A percentile compares a stretch with the other conserved stretches of the same genome.
Conservation (phyloP, 345 rosid genomes). For the Garcia nutans region DNA sequence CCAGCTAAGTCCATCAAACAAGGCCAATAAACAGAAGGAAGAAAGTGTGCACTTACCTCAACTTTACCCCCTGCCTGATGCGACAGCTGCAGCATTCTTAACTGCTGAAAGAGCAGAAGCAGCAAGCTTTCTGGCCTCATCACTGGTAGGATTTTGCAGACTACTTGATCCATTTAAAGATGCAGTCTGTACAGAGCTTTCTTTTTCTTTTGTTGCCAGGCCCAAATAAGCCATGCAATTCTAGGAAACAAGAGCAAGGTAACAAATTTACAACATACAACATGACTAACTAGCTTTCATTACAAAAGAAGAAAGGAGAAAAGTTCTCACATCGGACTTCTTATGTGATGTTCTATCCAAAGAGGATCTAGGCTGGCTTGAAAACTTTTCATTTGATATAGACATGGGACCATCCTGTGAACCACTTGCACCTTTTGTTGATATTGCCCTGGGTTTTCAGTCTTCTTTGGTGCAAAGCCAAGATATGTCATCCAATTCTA, state of each 20-base stretch:
- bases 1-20: not conserved
- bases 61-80: conserved; percentile 68
- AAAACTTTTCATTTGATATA: conserved; percentile 19
- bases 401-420: conserved; percentile 7
- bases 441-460: not conserved
- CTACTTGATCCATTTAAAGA: conserved; percentile 16
- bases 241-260: conserved; percentile 24
- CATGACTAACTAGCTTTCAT: not conserved
- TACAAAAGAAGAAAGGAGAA: not conserved
- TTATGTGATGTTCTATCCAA: conserved; percentile 23
- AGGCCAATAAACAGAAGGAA: conserved; percentile 3
- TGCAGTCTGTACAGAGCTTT: conserved; percentile 12
- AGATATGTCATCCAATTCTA: conserved; percentile 45
- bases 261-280: not conserved
- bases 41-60: conserved; percentile 49
- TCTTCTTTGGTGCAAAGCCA: conserved; percentile 19
- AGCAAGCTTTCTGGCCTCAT: conserved; percentile 67
- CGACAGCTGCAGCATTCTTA: conserved; percentile 66
- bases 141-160: conserved; percentile 37
- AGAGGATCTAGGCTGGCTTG: conserved; percentile 22
- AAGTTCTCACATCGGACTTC: conserved; percentile 37
- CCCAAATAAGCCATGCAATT: conserved; percentile 54
- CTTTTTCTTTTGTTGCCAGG: conserved; percentile 33
- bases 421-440: not conserved
- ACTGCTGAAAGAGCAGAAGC: conserved; percentile 93